Evolutionary conservation across 1,284 basidiomycete species (phyloP).

Genomic region (Xerocomus nothofagi): DNA sequence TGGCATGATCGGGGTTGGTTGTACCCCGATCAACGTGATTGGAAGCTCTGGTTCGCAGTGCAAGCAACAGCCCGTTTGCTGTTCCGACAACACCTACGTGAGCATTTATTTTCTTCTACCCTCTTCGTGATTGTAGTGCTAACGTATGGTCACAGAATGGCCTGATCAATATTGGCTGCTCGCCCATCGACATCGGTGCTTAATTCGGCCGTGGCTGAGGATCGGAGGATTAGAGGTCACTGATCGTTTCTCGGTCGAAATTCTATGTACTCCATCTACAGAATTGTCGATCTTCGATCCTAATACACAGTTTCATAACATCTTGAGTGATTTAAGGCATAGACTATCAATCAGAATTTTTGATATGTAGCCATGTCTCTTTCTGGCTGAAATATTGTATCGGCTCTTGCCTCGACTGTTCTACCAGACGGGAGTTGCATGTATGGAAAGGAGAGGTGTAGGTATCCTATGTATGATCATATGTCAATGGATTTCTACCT

Average conservation of each 20-base stretch:
- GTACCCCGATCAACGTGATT: constrained; percentile 2
- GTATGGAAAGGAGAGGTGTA: too few species aligned
- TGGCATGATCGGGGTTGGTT: constrained; percentile 3
- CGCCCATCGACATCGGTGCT: constrained; percentile 25
- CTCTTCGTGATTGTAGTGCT: background rate
- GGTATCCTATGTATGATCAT: too few species aligned
- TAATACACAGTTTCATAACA: constrained; percentile 1
- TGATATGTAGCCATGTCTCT: too few species aligned
- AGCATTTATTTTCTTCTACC: background rate
- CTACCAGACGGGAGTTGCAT: too few species aligned
- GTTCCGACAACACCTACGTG: constrained; percentile 22
- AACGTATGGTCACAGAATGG: constrained; percentile 22
- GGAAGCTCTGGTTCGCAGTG: constrained; percentile 9
- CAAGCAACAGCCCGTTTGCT: constrained; percentile 32
- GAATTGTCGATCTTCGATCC: background rate
- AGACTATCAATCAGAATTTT: too few species aligned
- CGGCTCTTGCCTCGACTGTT: too few species aligned
- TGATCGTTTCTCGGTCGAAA: background rate
- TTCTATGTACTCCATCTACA: background rate
- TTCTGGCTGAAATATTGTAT: too few species aligned
- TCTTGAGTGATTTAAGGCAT: background rate
- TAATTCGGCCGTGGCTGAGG: background rate
- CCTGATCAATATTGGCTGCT: constrained; percentile 32
- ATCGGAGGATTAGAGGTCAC: background rate
- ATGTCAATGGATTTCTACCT: too few species aligned